phyloP scores from a whole-genome alignment of 108 stramenopile genomes.

The Skeletonema grethae region DNA sequence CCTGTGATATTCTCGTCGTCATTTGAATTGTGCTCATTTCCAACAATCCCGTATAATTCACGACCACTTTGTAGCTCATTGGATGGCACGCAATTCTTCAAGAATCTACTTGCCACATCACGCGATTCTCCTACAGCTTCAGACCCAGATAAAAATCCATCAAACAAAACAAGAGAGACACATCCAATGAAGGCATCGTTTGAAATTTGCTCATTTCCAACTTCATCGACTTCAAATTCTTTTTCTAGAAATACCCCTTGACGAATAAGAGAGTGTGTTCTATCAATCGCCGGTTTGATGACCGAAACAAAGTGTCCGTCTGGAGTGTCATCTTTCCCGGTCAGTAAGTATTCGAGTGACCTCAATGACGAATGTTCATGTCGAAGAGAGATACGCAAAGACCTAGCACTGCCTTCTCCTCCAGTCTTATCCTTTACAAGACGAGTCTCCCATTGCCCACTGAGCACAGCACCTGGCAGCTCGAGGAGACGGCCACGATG shows the following conservation, averaged over 20 bases:
- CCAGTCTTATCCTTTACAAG: not conserved
- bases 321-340: not conserved
- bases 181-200: not conserved
- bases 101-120: not conserved
- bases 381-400: not conserved
- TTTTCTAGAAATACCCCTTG: not conserved
- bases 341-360: not conserved
- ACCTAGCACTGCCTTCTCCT: not conserved
- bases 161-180: not conserved
- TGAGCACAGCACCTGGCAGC: not conserved
- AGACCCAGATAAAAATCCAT: not conserved
- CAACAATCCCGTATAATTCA: not conserved
- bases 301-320: not conserved
- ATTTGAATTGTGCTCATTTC: not conserved
- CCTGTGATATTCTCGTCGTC: not conserved
- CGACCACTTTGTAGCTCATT: not conserved
- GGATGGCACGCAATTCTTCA: not conserved
- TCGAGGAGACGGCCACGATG: conserved; percentile 4
- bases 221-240: not conserved
- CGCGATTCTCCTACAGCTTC: not conserved
- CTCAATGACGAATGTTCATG: not conserved
- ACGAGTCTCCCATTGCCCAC: not conserved
- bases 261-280: not conserved
- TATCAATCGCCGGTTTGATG: not conserved
- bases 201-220: not conserved